Evolutionary conservation across 1,284 basidiomycete genomes (phyloP), one percentile per base, ranked within the genome.

Genomic region (Irpex rosettiformis): DNA sequence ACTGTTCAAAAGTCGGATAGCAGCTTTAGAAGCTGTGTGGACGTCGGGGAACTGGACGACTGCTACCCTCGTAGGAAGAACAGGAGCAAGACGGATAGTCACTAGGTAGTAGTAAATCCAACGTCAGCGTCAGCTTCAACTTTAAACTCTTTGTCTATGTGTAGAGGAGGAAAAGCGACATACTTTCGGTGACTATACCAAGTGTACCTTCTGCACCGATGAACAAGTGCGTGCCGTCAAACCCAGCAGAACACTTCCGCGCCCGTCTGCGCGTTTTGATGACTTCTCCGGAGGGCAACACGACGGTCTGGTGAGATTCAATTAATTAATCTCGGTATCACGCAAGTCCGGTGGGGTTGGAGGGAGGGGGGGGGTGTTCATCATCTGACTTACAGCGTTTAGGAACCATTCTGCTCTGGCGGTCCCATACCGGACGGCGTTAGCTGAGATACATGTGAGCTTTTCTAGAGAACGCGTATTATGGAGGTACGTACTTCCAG

Each of bases 191-290:
- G 29, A 98, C 82, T 57, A 98, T 93, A 0, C 96, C 96, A 29
- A 98, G 75, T 0, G 95, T 98, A 0, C 96, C 96, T 70, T 98
- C 96, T 0, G 94, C 92, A 18, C 96, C 95, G 55, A 97, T 90
- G 75, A 98, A 97, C 16, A 98, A 73, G 66, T 96, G 94, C 1
- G 94, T 95, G 1, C 85, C 78, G 67, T 98, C 95, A 57, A 93
- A 95, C 2, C 96, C 96, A 0, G 94, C 94, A 0, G 92, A 89
- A 0, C 92, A 96, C 70, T 98, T 98, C 47, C 89, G 79, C 0
- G 96, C 89, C 42, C 93, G 77, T 33, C 85, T 81, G 2, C 96
- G 85, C 0, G 96, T 98, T 71, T 96, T 96, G 71, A 98, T 96
- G 16, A 98, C 89, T 69, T 97, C 86, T 1, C 96, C 96, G 11